These are phyloP conservation scores for Vigna nakashimae DNA, from an alignment of 306 rosid species.

Conservation along the genomic window DNA sequence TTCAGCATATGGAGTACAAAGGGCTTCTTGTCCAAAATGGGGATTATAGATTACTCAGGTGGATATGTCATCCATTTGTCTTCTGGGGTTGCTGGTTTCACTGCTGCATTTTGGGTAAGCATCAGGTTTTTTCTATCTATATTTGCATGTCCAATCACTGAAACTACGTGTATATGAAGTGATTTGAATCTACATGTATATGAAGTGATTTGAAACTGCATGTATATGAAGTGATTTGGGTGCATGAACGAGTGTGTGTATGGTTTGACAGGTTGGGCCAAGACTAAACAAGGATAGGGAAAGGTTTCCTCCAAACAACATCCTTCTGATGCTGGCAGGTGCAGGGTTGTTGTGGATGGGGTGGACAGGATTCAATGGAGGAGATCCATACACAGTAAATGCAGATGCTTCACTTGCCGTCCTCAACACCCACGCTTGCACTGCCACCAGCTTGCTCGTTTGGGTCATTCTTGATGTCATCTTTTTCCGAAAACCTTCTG, in stretches of 20 bases:
- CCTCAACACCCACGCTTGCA: conserved; percentile 59
- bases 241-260: background rate
- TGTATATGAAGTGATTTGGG: background rate
- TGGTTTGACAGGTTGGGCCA: conserved; percentile 54
- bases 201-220: background rate
- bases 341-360: conserved; percentile 63
- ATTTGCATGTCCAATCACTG: no score
- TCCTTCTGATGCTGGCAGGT: conserved; percentile 55
- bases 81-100: conserved; percentile 66
- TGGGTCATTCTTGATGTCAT: conserved; percentile 63
- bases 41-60: conserved; percentile 55
- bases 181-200: background rate
- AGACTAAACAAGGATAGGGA: conserved; percentile 63
- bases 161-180: background rate
- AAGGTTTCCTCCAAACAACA: conserved; percentile 63
- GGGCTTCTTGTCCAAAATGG: conserved; percentile 41
- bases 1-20: conserved; percentile 56
- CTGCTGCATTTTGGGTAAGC: conserved; percentile 61
- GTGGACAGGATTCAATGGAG: conserved; percentile 67
- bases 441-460: conserved; percentile 62
- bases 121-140: background rate
- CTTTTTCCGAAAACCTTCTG: conserved; percentile 57
- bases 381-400: conserved; percentile 53
- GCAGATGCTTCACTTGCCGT: conserved; percentile 56
- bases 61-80: conserved; percentile 62